Percentiles rank a stretch among this genome's conserved stretches.
Evolutionary conservation across 106 monocot species (phyloP).

Genomic region (Xerophyta viscosa): DNA sequence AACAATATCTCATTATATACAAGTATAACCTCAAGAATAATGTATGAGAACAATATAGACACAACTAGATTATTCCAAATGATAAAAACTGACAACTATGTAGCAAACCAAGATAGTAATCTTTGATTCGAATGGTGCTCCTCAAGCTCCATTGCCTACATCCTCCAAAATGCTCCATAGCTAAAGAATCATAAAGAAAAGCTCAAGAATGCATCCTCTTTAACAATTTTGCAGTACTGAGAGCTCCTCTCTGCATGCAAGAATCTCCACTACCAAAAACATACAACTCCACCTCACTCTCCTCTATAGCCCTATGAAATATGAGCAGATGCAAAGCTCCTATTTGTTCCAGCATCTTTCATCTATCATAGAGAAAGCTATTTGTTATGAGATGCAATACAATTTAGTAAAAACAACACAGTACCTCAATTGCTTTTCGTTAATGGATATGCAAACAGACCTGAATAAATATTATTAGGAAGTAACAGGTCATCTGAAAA

Average conservation of each 20-base stretch:
- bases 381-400: slow-evolving; percentile 26
- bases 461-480: no score
- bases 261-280: slow-evolving; percentile 32
- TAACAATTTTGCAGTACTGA: slow-evolving; percentile 23
- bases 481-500: no score
- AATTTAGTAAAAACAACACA: slow-evolving; percentile 8
- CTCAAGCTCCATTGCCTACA: slow-evolving; percentile 59
- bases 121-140: slow-evolving; percentile 45
- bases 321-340: slow-evolving; percentile 47
- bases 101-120: slow-evolving; percentile 52
- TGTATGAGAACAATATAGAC: no score
- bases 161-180: slow-evolving; percentile 48
- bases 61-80: no score
- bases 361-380: slow-evolving; percentile 60
- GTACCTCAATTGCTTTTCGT: slow-evolving; percentile 16
- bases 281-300: slow-evolving; percentile 45
- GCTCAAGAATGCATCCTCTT: slow-evolving; percentile 30
- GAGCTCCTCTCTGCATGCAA: slow-evolving; percentile 28
- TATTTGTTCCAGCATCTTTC: slow-evolving; percentile 46
- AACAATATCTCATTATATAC: no score
- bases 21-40: no score
- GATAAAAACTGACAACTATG: slow-evolving; percentile 26
- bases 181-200: slow-evolving; percentile 31
- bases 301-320: slow-evolving; percentile 29
- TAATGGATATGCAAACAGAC: no score